These are phyloP conservation scores for Aspergillus bertholletiae DNA, from an alignment of 495 filamentous ascomycete genomes.

Conservation along the genomic window DNA sequence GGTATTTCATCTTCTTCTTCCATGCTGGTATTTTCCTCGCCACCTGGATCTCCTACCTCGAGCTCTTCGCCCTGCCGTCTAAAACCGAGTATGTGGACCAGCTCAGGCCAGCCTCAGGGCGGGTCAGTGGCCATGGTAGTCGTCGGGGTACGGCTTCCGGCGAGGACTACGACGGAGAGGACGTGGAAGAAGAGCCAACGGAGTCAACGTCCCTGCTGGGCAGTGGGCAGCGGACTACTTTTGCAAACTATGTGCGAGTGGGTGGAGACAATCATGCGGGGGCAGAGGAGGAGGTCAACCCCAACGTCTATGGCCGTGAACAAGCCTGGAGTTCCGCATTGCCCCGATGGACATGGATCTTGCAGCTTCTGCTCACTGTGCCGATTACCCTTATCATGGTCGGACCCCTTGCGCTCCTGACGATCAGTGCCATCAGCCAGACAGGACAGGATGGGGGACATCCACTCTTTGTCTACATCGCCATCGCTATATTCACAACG, in stretches of 20 bases:
- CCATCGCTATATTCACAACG: constrained; percentile 61
- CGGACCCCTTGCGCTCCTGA: constrained; percentile 70
- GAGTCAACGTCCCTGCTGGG: constrained; percentile 81
- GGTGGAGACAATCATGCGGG: constrained; percentile 32
- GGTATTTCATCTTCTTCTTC: constrained; percentile 81
- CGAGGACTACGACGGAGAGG: constrained; percentile 36
- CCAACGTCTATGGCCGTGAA: constrained; percentile 67
- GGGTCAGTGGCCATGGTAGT: constrained; percentile 41
- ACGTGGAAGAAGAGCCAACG: constrained; percentile 55
- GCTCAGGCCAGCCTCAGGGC: constrained; percentile 28
- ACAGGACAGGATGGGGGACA: constrained; percentile 76
- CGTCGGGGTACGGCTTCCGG: constrained; percentile 31
- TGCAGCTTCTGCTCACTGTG: constrained; percentile 77
- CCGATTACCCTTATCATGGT: constrained; percentile 73
- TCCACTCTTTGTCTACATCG: constrained; percentile 64
- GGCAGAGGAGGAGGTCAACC: constrained; percentile 30
- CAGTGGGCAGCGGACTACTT: constrained; percentile 59
- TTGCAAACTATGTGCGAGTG: constrained; percentile 62
- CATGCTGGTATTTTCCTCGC: constrained; percentile 72
- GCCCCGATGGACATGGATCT: constrained; percentile 78
- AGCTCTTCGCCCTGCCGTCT: constrained; percentile 73
- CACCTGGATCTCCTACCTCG: constrained; percentile 66
- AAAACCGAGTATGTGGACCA: constrained; percentile 59
- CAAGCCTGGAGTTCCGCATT: constrained; percentile 80
- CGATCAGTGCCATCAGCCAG: constrained; percentile 68